Evolutionary conservation across 176 grass and related monocot genomes (phyloP), one percentile per base, ranked within the genome.

Genomic region (Musa itinerans): DNA sequence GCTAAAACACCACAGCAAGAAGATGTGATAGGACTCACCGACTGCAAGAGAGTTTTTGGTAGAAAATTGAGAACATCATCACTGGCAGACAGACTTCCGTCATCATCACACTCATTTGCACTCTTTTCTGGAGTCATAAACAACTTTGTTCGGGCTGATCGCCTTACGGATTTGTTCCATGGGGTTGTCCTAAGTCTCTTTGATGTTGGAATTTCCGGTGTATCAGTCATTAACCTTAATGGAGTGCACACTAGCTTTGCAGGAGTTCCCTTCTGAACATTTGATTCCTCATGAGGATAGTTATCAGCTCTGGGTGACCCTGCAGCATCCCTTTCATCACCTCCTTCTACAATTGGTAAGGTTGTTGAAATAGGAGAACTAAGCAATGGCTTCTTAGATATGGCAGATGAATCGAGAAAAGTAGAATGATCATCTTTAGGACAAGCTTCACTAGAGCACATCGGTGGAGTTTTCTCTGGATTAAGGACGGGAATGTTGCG

Each of bases 91-190:
- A 48, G 27, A 26, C 69, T 55, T 21, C 12, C 82, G 2, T 29
- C 29, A 29, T 29, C 29, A 29, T 29, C 29, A 29, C 29, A 29
- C 29, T 29, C 29, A 43, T 43, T 85, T 25, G 27, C 80, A 70
- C 14, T 68, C 85, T 90, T 90, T 58, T 78, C 86, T 56, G 87
- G 89, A 85, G 85, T 92, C 49, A 63, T 85, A 75, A 96, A 96
- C 80, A 92, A 76, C 50, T 88, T 92, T 3, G 89, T 80, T 24
- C 87, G 78, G 63, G 89, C 66, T 48, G 85, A 88, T 75, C 77
- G 80, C 63, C 80, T 96, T 12, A 20, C 53, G 49, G 68, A 70
- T 19, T 20, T 61, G 3, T 61, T 61, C 57, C 1, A 61, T 21
- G 75, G 78, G 26, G 57, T 50, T 74, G 82, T 80, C 21, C 67